phyloP scores from a whole-genome alignment of 2,329 filamentous ascomycete species.

The Simplicillium sp. region DNA sequence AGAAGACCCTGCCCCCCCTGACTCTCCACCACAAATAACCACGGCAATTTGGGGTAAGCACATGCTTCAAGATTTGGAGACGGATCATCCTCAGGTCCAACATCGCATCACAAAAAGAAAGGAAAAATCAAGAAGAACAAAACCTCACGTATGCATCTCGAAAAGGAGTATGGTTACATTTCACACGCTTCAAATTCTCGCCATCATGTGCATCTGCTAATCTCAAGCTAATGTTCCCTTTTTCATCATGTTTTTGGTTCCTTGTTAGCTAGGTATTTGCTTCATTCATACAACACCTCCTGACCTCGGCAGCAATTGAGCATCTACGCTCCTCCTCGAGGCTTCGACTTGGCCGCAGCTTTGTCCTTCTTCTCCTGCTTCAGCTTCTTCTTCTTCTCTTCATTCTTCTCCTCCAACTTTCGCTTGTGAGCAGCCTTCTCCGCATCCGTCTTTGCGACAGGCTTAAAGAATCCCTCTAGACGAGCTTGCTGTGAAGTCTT shows the following conservation, averaged over 20 bases:
- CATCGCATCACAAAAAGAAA: too few relatives aligned
- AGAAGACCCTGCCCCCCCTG: too few relatives aligned
- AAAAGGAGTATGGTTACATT: too few relatives aligned
- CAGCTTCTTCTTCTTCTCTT: slow-evolving; percentile 88
- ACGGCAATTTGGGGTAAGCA: too few relatives aligned
- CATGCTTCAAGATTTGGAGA: too few relatives aligned
- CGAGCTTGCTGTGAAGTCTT: slow-evolving; percentile 86
- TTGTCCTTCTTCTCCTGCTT: slow-evolving; percentile 96
- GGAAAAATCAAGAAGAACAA: too few relatives aligned
- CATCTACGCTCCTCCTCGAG: slow-evolving; percentile 40
- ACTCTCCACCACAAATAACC: too few relatives aligned
- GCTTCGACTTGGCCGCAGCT: slow-evolving; percentile 81
- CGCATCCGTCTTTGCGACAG: slow-evolving; percentile 75
- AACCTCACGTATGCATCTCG: too few relatives aligned
- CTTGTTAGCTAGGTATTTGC: background rate
- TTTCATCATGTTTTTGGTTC: too few relatives aligned
- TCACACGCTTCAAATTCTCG: background rate
- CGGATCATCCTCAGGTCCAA: too few relatives aligned
- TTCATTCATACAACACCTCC: background rate
- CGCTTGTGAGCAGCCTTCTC: slow-evolving; percentile 81
- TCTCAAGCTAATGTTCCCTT: too few relatives aligned
- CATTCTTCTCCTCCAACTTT: slow-evolving; percentile 86
- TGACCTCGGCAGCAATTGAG: background rate
- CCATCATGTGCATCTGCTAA: too few relatives aligned
- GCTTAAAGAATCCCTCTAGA: slow-evolving; percentile 95